phyloP scores from a whole-genome alignment of 2,329 filamentous ascomycete species.

The Aspergillus glaucus region DNA sequence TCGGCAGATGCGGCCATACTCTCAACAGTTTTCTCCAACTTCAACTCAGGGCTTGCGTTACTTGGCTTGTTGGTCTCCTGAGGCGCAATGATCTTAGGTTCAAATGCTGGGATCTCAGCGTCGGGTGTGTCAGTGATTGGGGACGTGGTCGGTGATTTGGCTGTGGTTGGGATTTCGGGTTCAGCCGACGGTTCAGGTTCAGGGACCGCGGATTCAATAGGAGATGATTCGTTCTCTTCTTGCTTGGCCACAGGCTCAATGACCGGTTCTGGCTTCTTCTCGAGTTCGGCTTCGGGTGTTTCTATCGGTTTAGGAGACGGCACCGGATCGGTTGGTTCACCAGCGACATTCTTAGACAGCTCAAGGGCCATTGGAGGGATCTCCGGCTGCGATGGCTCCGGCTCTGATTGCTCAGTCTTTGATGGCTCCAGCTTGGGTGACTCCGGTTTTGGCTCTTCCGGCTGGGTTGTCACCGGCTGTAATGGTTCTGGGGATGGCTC shows the following conservation, averaged over 20 bases:
- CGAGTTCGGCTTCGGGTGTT: not conserved
- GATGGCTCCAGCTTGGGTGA: too few species aligned
- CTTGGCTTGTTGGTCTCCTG: not conserved
- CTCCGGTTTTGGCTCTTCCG: too few species aligned
- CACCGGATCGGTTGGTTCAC: slow-evolving; percentile 28
- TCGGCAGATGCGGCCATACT: slow-evolving; percentile 19
- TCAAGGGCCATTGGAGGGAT: slow-evolving; percentile 19
- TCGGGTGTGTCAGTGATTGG: too few species aligned
- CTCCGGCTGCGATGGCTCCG: slow-evolving; percentile 3
- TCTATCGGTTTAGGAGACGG: not conserved
- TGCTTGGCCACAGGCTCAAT: not conserved
- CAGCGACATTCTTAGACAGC: slow-evolving; percentile 28
- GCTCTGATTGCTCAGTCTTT: too few species aligned
- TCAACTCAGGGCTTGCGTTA: slow-evolving; percentile 4
- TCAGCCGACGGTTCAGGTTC: not conserved
- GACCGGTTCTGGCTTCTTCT: slow-evolving; percentile 4
- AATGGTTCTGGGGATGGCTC: too few species aligned
- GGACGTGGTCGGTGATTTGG: too few species aligned
- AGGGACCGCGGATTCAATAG: not conserved
- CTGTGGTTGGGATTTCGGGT: not conserved
- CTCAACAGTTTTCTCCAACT: slow-evolving; percentile 18
- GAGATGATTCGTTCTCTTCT: slow-evolving; percentile 2
- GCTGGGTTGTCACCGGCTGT: too few species aligned
- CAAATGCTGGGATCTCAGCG: too few species aligned
- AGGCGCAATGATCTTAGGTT: not conserved